Base-by-base conservation (phyloP, 2,329 filamentous ascomycete genomes). In the Amauroascus niger region DNA sequence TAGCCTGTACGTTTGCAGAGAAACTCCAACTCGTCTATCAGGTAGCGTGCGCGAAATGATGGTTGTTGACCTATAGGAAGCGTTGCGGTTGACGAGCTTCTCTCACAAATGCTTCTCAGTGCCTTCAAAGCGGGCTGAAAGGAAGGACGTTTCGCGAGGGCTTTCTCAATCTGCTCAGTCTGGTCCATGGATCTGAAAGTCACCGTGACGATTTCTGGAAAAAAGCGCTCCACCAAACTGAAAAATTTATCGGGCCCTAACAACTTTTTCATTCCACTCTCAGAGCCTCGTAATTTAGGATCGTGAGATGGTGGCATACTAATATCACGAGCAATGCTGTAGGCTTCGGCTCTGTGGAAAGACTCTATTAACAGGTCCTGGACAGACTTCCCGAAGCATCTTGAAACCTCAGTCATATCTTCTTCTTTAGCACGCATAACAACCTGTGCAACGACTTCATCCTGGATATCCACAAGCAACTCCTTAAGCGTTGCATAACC, bases 21-120 rank as follows among this genome's bases (percentile, higher is more conserved):
- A 54, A 88, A 81, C 13, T 86, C 77, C 20, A 97, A 76, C 63
- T 93, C 83, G 57, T 84, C 80, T 9, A 84, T 74, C 2, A 98
- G 75, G 62, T 85, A 86, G 60, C 84, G 88, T 26, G 84, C 83
- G 60, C 80, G 84, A 71, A 96, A 97, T 51, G 82, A 83, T 2
- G 93, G 93, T 62, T 97, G 90, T 60, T 95, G 89, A 53, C 85
- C 87, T 9, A 84, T 75, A 2, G 88, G 86, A 6, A 96, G 72
- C 11, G 73, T 69, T 26, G 79, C 77, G 1, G 74, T 72, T 0
- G 89, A 89, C 58, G 83, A 75, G 28, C 86, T 81, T 59, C 84
- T 82, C 2, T 67, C 69, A 59, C 82, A 84, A 64, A 98, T 95
- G 26, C 80, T 76, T 14, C 74, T 72, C 69, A 95, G 78, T 28